Base-by-base conservation (phyloP, 2,329 filamentous ascomycete genomes). In the Aurifilum marmelostoma region DNA sequence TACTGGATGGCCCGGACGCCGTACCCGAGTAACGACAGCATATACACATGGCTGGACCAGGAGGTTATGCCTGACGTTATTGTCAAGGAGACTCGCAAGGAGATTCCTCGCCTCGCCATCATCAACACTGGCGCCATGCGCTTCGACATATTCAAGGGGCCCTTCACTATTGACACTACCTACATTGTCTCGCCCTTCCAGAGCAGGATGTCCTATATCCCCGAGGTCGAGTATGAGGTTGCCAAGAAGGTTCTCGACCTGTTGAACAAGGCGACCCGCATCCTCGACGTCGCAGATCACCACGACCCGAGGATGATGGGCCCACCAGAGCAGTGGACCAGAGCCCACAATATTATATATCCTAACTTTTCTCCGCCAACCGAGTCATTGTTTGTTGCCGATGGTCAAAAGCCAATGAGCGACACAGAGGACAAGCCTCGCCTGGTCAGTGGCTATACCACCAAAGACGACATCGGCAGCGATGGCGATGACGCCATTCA, bases 401-500 rank as follows among this genome's bases (percentile, higher is more conserved):
- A 65, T 34, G 70, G 68, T 8, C 80, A 82, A 72, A 76, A 75
- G 16, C 77, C 76, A 3, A 65, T 82, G 0, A 72, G 73, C n/a
- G 74, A 74, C 6, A 69, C 74, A 34, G 72, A 75, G n/a, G 69
- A 75, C 24, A 75, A 81, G 58, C 81, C 82, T 3, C 77, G 81
- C 56, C 81, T 91, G 0, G 83, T 85, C 16, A 76, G 82, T 1
- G 96, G 96, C 1, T 98, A 98, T 81, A 97, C 92, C 0, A 99
- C 96, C 14, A 84, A 85, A 67, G 96, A 99, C 76, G 95, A 97
- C 75, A 87, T 89, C 6, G 93, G 94, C 63, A 80, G 81, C 4
- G 92, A 97, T 73, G 96, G 96, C 56, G 96, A 99, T 76, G 96
- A 99, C 76, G 97, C 95, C 0, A 79, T 97, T 1, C 96, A 97